Evolutionary conservation across 495 filamentous ascomycete species (phyloP).

Genomic region (Glarea lozoyensis): DNA sequence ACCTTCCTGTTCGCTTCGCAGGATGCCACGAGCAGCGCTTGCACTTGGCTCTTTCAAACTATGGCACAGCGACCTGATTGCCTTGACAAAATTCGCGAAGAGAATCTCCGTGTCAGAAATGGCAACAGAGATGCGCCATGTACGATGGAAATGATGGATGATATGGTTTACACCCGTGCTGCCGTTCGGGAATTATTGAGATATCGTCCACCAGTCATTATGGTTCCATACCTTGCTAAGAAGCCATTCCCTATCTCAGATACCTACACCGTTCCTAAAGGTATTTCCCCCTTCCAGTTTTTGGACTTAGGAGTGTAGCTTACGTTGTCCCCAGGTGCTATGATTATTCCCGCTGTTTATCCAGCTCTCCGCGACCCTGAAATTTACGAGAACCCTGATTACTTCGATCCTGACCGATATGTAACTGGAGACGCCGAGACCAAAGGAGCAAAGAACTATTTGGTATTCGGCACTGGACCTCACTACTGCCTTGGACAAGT

Average conservation of each 20-base stretch:
- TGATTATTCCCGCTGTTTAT: conserved; percentile 89
- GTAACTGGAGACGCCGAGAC: conserved; percentile 79
- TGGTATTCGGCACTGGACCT: conserved; percentile 92
- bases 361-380: conserved; percentile 90
- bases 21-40: conserved; percentile 88
- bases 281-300: conserved; percentile 20
- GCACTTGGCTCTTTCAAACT: conserved; percentile 91
- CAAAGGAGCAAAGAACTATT: conserved; percentile 88
- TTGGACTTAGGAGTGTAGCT: neutral
- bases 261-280: conserved; percentile 82
- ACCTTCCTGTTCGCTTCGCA: conserved; percentile 98
- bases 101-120: conserved; percentile 71
- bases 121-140: conserved; percentile 65
- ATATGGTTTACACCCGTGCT: conserved; percentile 83
- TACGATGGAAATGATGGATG: conserved; percentile 76
- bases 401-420: conserved; percentile 88
- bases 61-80: conserved; percentile 91
- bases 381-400: conserved; percentile 81
- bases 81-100: conserved; percentile 82
- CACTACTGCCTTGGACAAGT: conserved; percentile 96
- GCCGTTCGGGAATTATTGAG: conserved; percentile 90
- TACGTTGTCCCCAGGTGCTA: conserved; percentile 48
- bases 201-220: conserved; percentile 93
- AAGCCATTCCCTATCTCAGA: conserved; percentile 89
- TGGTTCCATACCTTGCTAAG: conserved; percentile 95